Evolutionary conservation across 1,139 yeast genomes (phyloP).

Genomic region (Taphrina betulina): DNA sequence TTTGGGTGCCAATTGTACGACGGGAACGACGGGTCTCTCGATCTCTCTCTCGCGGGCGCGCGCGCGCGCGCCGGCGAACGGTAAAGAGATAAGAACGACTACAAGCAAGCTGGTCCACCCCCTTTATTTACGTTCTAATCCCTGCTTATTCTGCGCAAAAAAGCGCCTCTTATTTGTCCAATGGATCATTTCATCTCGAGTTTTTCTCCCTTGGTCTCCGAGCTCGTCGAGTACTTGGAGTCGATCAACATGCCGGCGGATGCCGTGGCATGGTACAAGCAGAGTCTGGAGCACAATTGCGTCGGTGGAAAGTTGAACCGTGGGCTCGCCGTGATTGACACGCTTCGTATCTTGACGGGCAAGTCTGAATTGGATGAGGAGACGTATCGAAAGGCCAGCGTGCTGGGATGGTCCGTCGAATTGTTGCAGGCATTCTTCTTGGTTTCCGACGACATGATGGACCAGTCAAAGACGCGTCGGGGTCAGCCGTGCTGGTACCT

Average conservation of each 20-base stretch:
- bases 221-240: conserved; percentile 61
- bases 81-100: no score
- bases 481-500: conserved; percentile 99
- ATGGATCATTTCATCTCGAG: conserved; percentile 69
- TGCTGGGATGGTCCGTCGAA: conserved; percentile 95
- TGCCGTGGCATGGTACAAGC: conserved; percentile 81
- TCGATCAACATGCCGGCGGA: conserved; percentile 80
- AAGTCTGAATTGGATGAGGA: conserved; percentile 61
- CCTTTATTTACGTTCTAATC: no score
- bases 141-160: no score
- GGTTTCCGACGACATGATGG: conserved; percentile 99
- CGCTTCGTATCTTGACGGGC: conserved; percentile 75
- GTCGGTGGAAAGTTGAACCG: conserved; percentile 97
- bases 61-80: no score
- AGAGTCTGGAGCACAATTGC: conserved; percentile 75
- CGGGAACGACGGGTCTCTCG: no score
- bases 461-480: conserved; percentile 91
- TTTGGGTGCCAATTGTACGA: no score
- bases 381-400: conserved; percentile 80
- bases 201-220: conserved; percentile 77
- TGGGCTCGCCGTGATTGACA: conserved; percentile 92
- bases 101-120: no score
- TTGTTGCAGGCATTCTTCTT: conserved; percentile 93
- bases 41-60: no score
- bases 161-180: no score